These are phyloP conservation scores for Geotrichum bryndzae DNA, from an alignment of 1,139 yeast species.

Conservation along the genomic window DNA sequence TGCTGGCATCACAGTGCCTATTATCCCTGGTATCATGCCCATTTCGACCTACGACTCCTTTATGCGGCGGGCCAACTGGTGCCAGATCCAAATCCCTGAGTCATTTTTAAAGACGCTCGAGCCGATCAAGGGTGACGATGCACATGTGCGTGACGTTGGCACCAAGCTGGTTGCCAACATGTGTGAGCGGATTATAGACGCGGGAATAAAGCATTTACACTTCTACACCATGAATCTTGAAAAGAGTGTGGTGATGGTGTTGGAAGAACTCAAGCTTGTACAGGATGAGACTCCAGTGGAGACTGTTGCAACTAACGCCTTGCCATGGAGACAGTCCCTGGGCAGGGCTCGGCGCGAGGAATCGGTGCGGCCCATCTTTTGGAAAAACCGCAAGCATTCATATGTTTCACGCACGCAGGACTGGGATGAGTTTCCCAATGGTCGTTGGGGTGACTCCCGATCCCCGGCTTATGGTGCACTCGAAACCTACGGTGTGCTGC, in stretches of 20 bases:
- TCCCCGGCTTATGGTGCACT: conserved; percentile 92
- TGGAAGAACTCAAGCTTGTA: conserved; percentile 62
- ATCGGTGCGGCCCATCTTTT: conserved; percentile 86
- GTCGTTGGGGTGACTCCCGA: conserved; percentile 91
- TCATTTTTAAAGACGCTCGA: conserved; percentile 65
- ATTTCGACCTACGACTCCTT: conserved; percentile 90
- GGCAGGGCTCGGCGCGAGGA: conserved; percentile 78
- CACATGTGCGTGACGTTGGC: conserved; percentile 78
- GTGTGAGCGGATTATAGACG: conserved; percentile 66
- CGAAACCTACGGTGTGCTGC: conserved; percentile 55
- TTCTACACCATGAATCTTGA: conserved; percentile 96
- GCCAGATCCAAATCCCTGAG: conserved; percentile 72
- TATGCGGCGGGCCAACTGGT: conserved; percentile 91
- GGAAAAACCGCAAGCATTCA: conserved; percentile 91
- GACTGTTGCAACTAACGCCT: conserved; percentile 25
- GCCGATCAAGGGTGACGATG: conserved; percentile 87
- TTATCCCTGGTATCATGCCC: conserved; percentile 98
- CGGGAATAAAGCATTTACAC: conserved; percentile 84
- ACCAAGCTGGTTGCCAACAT: conserved; percentile 75
- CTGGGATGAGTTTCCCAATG: conserved; percentile 95
- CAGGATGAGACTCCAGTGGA: conserved; percentile 35
- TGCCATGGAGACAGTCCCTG: conserved; percentile 89
- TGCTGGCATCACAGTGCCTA: conserved; percentile 76
- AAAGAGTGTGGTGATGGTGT: conserved; percentile 79
- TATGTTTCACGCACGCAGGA: conserved; percentile 85